Evolutionary conservation across 805 yeast genomes (phyloP).

Genomic region (Kazachstania africana): DNA sequence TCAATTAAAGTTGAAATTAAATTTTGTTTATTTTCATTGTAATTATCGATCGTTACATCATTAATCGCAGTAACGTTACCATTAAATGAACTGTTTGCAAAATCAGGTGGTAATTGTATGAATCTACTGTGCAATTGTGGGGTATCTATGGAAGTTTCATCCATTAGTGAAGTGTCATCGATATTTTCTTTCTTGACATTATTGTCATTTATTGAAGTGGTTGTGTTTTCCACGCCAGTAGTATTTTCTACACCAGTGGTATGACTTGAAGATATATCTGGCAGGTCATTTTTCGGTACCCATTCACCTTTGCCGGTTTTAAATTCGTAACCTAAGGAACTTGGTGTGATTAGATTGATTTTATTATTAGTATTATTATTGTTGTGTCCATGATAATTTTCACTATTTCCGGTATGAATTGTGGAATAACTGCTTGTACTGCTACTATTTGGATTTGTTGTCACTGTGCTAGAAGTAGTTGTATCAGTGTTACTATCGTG

Average conservation of each 20-base stretch:
- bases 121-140: neutral
- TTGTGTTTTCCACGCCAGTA: too few species aligned
- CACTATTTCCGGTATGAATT: neutral
- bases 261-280: conserved; percentile 7
- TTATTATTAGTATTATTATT: too few species aligned
- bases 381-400: neutral
- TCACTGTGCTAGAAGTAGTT: neutral
- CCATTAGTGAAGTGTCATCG: neutral
- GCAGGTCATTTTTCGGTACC: conserved; percentile 5
- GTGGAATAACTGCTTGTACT: too few species aligned
- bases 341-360: conserved; percentile 6
- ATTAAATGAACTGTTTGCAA: too few species aligned
- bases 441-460: too few species aligned
- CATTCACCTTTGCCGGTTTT: conserved; percentile 5
- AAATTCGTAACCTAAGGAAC: conserved; percentile 6
- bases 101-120: too few species aligned
- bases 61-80: neutral
- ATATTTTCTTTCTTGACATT: neutral
- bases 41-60: conserved; percentile 3
- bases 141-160: neutral
- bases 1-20: conserved; percentile 17
- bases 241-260: neutral
- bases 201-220: conserved; percentile 1
- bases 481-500: conserved; percentile 3
- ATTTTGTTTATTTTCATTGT: conserved; percentile 13